Base-by-base conservation (phyloP, 23 red algal genomes). In the Gracilariopsis chorda region DNA sequence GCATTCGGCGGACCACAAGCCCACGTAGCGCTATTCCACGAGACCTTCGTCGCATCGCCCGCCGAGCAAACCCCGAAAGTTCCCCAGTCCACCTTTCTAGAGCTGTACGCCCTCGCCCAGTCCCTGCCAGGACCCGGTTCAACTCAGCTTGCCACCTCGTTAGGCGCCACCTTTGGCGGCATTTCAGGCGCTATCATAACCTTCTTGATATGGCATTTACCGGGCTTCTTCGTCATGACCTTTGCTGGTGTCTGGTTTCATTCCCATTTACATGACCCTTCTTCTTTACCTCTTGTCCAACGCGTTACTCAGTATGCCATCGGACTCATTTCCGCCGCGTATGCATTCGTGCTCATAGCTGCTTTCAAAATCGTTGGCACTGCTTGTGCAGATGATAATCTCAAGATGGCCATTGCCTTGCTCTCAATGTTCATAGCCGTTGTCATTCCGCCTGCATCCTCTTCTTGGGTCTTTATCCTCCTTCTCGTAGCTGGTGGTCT, bases 1-100 rank as follows among this genome's bases (percentile, higher is more conserved):
- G 84, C 93, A 2, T 95, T 95, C 51, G 93, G 93, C 70, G 93
- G 93, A n/a, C 93, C 93, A 39, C 64, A 72, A 48, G 93, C 93
- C 1, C 93, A 95, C 51, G 76, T 95, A 2, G 84, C 84, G 27
- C 83, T 95, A 28, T 47, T 90, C 23, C 84, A 90, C 19, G 40
- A 82, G 13, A 71, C 35, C 57, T 90, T 90, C 27, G 84, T 90
- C 39, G 41, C 46, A 14, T 20, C 19, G 43, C 29, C 76, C 32
- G 51, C 11, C n/a, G 29, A 29, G 58, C 17, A 10, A 17, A 55
- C 30, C 19, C 91, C 81, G 14, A 24, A n/a, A 45, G 37, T 95
- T 48, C 39, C 42, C 16, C 83, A 95, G 39, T 71, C 78, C 25
- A 83, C 82, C 32, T 95, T 95, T 79, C 60, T 95, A 12, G 93